Evolutionary conservation across 2,329 filamentous ascomycete genomes (phyloP).

Genomic region (Biscogniauxia mediterranea): DNA sequence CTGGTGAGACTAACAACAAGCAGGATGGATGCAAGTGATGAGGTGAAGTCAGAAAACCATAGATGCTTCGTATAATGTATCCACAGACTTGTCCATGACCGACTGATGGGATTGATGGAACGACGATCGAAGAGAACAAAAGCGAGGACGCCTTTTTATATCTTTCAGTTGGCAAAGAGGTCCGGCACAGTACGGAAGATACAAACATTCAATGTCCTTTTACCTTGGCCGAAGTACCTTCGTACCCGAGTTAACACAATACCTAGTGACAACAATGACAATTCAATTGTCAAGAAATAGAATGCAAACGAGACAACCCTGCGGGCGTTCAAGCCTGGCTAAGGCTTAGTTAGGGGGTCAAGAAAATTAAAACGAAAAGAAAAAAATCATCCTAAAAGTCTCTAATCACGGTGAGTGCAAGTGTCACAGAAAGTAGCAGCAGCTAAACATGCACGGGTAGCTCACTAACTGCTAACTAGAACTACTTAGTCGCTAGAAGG

Average conservation of each 20-base stretch:
- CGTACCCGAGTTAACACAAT: not conserved
- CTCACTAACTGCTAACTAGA: not conserved
- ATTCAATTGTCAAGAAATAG: not conserved
- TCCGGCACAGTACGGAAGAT: not conserved
- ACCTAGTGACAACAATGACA: not conserved
- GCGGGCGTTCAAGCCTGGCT: not conserved
- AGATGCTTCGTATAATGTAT: not conserved
- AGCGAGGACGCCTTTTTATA: not conserved
- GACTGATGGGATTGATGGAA: not conserved
- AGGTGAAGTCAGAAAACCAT: not conserved
- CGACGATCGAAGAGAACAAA: not conserved
- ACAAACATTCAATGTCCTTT: not conserved
- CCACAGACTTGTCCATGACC: not conserved
- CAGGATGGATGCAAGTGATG: not conserved
- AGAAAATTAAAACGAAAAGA: conserved; percentile 3
- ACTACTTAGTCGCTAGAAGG: not conserved
- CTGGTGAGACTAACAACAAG: not conserved
- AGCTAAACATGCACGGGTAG: not conserved
- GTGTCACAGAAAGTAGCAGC: conserved; percentile 12
- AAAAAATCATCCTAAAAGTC: conserved; percentile 20
- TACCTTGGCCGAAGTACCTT: not conserved
- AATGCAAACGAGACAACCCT: not conserved
- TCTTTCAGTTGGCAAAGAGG: not conserved
- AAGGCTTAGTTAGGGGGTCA: conserved; percentile 4
- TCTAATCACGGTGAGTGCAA: conserved; percentile 25